Conservation (phyloP, 2,329 filamentous ascomycete genomes). For the Xylariaceae sp. region DNA sequence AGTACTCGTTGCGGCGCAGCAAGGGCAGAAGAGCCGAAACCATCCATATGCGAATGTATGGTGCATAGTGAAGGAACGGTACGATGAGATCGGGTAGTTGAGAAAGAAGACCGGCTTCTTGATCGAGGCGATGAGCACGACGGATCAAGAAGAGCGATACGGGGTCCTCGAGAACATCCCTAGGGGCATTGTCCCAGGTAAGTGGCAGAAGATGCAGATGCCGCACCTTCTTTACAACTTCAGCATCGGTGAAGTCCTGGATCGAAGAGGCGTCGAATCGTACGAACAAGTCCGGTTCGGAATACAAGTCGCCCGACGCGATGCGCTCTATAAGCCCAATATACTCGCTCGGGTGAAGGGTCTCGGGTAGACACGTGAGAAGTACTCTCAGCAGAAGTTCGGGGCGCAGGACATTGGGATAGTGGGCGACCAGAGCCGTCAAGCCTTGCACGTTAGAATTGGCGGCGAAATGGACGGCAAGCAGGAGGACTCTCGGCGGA, state of each 20-base stretch:
- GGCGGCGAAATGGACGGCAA: constrained; percentile 65
- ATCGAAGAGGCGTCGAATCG: constrained; percentile 54
- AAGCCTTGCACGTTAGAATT: constrained; percentile 61
- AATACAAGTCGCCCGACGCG: constrained; percentile 41
- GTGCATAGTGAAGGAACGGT: constrained; percentile 60
- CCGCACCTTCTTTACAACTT: constrained; percentile 58
- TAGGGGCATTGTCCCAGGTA: constrained; percentile 42
- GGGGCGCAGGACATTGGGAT: constrained; percentile 54
- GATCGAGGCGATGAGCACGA: constrained; percentile 63
- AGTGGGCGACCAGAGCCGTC: constrained; percentile 51
- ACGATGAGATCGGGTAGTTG: constrained; percentile 61
- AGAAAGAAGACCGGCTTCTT: constrained; percentile 65
- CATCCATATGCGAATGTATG: constrained; percentile 61
- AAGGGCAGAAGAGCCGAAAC: constrained; percentile 65
- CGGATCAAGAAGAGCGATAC: constrained; percentile 62
- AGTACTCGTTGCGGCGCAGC: constrained; percentile 65
- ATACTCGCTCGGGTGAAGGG: constrained; percentile 57
- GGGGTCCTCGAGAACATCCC: constrained; percentile 47
- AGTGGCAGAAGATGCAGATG: constrained; percentile 61
- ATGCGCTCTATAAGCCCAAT: constrained; percentile 56
- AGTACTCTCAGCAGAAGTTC: constrained; percentile 67
- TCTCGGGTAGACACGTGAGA: constrained; percentile 73
- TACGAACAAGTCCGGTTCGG: constrained; percentile 31
- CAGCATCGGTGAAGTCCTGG: constrained; percentile 53
- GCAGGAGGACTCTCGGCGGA: constrained; percentile 63